These are phyloP conservation scores for Melastoma malabathricum DNA, from an alignment of 345 rosid species.

Conservation along the genomic window DNA sequence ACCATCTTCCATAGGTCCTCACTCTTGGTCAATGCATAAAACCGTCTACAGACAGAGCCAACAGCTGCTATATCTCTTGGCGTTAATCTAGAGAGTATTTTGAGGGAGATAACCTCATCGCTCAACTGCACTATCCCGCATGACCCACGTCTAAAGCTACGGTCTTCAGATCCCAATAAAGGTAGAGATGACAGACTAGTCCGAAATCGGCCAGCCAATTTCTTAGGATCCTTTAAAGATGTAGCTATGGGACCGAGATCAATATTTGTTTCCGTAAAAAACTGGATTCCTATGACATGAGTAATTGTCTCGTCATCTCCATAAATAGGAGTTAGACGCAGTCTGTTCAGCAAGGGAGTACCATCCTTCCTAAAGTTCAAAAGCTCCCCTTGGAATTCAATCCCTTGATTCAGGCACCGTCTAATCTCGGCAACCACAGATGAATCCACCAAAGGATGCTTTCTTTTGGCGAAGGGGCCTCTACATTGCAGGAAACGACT, in stretches of 20 bases:
- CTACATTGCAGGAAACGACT: conserved; percentile 87
- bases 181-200: conserved; percentile 27
- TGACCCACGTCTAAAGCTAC: conserved; percentile 44
- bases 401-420: conserved; percentile 65
- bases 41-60: conserved; percentile 52
- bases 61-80: conserved; percentile 82
- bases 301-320: conserved; percentile 69
- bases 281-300: conserved; percentile 80
- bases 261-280: conserved; percentile 66
- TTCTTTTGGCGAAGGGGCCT: conserved; percentile 91
- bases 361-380: conserved; percentile 89
- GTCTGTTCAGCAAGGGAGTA: conserved; percentile 58
- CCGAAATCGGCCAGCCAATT: conserved; percentile 24
- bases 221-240: conserved; percentile 40
- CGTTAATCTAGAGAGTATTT: conserved; percentile 59
- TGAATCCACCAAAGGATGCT: conserved; percentile 79
- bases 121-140: conserved; percentile 62
- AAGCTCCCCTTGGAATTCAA: conserved; percentile 77
- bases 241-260: conserved; percentile 55
- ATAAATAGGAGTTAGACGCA: conserved; percentile 70
- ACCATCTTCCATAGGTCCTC: conserved; percentile 87
- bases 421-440: conserved; percentile 60
- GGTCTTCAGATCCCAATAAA: conserved; percentile 27
- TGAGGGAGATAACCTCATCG: conserved; percentile 66
- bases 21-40: conserved; percentile 58